Base-by-base conservation (phyloP, 1,284 basidiomycete species). In the Rhodotorula sp. region DNA sequence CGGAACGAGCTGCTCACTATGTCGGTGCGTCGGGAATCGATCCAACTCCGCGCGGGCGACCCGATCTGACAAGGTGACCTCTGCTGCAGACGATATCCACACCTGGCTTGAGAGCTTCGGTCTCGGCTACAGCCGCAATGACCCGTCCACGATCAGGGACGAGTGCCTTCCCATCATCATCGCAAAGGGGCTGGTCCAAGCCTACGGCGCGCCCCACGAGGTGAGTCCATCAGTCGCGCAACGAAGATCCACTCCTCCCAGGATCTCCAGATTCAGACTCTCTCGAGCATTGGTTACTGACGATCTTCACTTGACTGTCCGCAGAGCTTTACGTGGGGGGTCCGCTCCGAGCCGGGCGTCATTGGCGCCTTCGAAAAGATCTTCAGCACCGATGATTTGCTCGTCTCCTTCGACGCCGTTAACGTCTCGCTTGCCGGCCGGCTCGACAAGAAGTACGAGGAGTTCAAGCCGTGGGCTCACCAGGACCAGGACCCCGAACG, bases 401-500 rank as follows among this genome's bases (percentile, higher is more conserved):
- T 73, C 58, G 48, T 42, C 49, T 68, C 66, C 8, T 73, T 68
- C 66, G 69, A 73, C 46, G 76, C 69, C 18, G 73, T 62, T 64
- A 82, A 82, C 76, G 76, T 82, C 29, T 63, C 62, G 53, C 30
- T 82, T 22, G 81, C 81, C 0, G 76, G 77, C 55, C 72, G 76
- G 30, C 68, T 68, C 20, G 73, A 76, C 26, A 54, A 54, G 53
- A 54, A 54, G 29, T 77, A 79, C 57, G 64, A 60, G 17, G 51
- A 54, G 26, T 42, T 62, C 61, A 55, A 62, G 42, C 61, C 51
- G 2, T 64, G 67, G 67, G 57, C 56, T 6, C 62, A 68, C 48
- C 62, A 64, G 42, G 67, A 68, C 29, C 67, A 64, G 51, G 67
- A 64, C 33, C 62, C 57, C 20, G 54, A 76, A 55, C 76, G 80